Evolutionary conservation across 73 alveolate genomes (phyloP).

Genomic region (Paramecium sexaurelia): DNA sequence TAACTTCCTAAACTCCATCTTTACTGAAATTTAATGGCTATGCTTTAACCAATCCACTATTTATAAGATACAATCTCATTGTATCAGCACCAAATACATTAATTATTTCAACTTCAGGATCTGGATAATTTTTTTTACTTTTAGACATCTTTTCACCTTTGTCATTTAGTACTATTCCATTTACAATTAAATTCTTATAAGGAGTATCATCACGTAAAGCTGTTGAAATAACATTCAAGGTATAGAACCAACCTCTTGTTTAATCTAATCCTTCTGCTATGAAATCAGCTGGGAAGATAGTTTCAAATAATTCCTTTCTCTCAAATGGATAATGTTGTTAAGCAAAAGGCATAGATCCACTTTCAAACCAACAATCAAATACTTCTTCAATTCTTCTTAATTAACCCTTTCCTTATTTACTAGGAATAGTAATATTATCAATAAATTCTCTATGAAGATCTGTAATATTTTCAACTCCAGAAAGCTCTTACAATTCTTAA

Average conservation of each 20-base stretch:
- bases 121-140: slow-evolving; percentile 97
- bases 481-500: slow-evolving; percentile 94
- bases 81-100: slow-evolving; percentile 95
- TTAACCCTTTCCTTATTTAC: slow-evolving; percentile 97
- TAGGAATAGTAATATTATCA: slow-evolving; percentile 98
- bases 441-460: slow-evolving; percentile 96
- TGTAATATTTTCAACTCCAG: slow-evolving; percentile 91
- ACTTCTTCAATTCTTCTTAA: slow-evolving; percentile 98
- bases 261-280: slow-evolving; percentile 99
- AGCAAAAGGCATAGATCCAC: slow-evolving; percentile 99
- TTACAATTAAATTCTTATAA: slow-evolving; percentile 97
- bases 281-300: slow-evolving; percentile 99
- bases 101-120: slow-evolving; percentile 88
- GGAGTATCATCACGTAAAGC: slow-evolving; percentile 94
- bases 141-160: slow-evolving; percentile 99
- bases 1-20: slow-evolving; percentile 91
- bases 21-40: slow-evolving; percentile 87
- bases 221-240: slow-evolving; percentile 97
- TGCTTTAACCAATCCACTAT: slow-evolving; percentile 97
- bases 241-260: slow-evolving; percentile 99
- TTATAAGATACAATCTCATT: slow-evolving; percentile 90
- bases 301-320: slow-evolving; percentile 88
- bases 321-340: slow-evolving; percentile 96
- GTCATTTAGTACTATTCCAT: slow-evolving; percentile 96
- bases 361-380: slow-evolving; percentile 99